A percentile compares a stretch with the other conserved stretches of the same genome.
Conservation (phyloP, 2,329 filamentous ascomycete genomes). For the Chrysoporthe austroafricana region DNA sequence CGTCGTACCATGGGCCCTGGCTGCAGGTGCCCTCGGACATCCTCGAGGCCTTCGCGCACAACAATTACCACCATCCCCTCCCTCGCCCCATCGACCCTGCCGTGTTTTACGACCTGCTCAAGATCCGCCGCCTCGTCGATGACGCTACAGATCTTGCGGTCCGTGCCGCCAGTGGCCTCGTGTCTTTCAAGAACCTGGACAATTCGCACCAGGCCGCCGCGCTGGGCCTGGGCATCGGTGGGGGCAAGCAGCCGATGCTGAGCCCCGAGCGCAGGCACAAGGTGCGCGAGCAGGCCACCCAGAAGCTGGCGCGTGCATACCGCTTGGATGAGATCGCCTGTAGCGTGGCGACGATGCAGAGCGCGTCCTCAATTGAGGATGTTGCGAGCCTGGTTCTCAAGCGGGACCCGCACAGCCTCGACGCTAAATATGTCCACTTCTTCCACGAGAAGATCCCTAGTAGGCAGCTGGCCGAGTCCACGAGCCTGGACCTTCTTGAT, state of each 20-base stretch:
- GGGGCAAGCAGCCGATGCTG: constrained; percentile 63
- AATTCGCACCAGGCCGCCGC: constrained; percentile 53
- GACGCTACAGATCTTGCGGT: constrained; percentile 79
- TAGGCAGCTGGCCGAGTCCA: constrained; percentile 72
- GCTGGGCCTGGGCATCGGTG: constrained; percentile 59
- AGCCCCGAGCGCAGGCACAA: constrained; percentile 77
- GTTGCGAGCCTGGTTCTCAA: constrained; percentile 75
- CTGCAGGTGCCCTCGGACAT: constrained; percentile 78
- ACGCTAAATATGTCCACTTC: constrained; percentile 89
- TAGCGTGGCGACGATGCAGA: constrained; percentile 83
- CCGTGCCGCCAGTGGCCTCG: constrained; percentile 74
- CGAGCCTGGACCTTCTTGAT: constrained; percentile 67
- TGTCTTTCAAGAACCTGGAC: constrained; percentile 62
- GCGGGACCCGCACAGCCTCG: constrained; percentile 66
- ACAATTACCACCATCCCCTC: constrained; percentile 76
- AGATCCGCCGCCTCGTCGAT: constrained; percentile 79
- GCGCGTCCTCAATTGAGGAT: constrained; percentile 75
- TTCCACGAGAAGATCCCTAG: constrained; percentile 90
- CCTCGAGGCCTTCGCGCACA: constrained; percentile 76
- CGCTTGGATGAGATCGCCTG: constrained; percentile 81
- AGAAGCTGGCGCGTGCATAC: constrained; percentile 78
- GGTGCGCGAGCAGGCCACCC: constrained; percentile 79
- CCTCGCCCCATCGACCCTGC: constrained; percentile 79
- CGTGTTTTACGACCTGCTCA: constrained; percentile 82
- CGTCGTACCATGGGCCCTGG: constrained; percentile 83